These are phyloP conservation scores for Arthrobotrys entomopaga DNA, from an alignment of 2,329 filamentous ascomycete genomes.

Conservation along the genomic window DNA sequence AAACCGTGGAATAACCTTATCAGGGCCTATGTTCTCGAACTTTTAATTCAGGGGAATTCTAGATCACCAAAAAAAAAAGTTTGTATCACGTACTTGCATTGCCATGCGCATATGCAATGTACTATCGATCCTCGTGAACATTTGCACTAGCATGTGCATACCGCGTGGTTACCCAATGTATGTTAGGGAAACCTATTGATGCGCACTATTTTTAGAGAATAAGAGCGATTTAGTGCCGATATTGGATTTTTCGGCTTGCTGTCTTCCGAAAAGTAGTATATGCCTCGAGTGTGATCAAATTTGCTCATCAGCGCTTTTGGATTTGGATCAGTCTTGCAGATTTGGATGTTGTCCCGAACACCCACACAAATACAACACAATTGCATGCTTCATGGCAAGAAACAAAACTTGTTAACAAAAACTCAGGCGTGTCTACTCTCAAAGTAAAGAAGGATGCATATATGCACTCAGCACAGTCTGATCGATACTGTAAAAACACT, in stretches of 20 bases:
- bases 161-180: background rate
- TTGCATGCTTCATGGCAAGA: no score
- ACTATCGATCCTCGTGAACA: background rate
- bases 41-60: slow-evolving; percentile 4
- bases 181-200: background rate
- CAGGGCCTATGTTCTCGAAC: slow-evolving; percentile 3
- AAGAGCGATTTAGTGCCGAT: slow-evolving; percentile 36
- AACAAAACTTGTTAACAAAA: no score
- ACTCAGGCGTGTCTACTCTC: no score
- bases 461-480: no score
- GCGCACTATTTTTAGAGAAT: slow-evolving; percentile 21
- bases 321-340: no score
- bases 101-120: no score
- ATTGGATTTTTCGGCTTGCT: background rate
- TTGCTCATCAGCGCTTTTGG: slow-evolving; percentile 23
- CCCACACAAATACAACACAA: slow-evolving; percentile 16
- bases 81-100: slow-evolving; percentile 15
- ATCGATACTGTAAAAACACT: no score
- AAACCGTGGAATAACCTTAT: slow-evolving; percentile 15
- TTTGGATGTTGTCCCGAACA: background rate
- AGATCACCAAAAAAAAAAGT: slow-evolving; percentile 15
- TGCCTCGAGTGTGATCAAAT: slow-evolving; percentile 53
- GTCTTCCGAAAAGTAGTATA: slow-evolving; percentile 19
- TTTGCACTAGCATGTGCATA: background rate
- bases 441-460: no score